A percentile compares a stretch with the other conserved stretches of the same genome.
These are phyloP conservation scores for Lagenaria siceraria DNA, from an alignment of 306 rosid species.

Conservation along the genomic window DNA sequence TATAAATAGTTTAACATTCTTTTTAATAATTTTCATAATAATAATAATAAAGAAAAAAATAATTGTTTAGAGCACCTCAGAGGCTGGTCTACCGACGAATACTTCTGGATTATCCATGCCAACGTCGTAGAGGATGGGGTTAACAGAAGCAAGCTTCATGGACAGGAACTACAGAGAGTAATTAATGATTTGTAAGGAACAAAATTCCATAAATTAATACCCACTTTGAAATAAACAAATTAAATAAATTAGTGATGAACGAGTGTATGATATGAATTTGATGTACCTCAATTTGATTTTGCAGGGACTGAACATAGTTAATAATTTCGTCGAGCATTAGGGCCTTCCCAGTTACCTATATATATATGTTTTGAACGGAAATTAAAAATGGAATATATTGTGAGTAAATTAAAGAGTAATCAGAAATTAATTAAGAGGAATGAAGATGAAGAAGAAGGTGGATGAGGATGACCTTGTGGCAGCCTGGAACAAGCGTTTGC, in stretches of 20 bases:
- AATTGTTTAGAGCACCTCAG: neutral
- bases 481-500: slow-evolving; percentile 81
- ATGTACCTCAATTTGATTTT: slow-evolving; percentile 88
- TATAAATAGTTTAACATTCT: no score
- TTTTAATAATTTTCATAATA: no score
- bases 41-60: no score
- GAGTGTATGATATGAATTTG: no score
- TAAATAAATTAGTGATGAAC: no score
- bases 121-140: slow-evolving; percentile 47
- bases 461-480: slow-evolving; percentile 49
- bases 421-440: neutral
- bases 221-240: neutral
- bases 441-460: no score
- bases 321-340: slow-evolving; percentile 88
- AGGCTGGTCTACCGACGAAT: neutral
- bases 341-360: slow-evolving; percentile 83
- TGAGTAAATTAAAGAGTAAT: neutral
- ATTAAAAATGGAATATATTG: no score
- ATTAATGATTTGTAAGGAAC: neutral
- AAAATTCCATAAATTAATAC: no score
- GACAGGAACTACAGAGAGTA: slow-evolving; percentile 54
- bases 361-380: neutral
- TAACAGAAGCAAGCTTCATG: slow-evolving; percentile 67
- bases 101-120: slow-evolving; percentile 29
- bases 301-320: slow-evolving; percentile 64